These are phyloP conservation scores for Xylariaceae sp. DNA, from an alignment of 2,329 filamentous ascomycete genomes.

Conservation along the genomic window DNA sequence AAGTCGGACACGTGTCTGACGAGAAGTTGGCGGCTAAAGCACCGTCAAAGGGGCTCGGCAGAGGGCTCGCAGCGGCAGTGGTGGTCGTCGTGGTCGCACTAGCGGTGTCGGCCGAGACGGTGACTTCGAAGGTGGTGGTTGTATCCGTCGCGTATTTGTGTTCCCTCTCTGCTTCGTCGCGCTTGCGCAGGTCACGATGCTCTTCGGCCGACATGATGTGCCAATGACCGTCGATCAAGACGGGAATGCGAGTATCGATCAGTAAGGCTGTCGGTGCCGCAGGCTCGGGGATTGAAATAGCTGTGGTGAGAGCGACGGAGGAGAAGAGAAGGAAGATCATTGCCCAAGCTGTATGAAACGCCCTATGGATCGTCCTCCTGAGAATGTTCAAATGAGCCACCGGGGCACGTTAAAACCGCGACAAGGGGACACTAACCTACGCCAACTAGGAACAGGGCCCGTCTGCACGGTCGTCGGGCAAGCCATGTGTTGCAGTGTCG, in stretches of 20 bases:
- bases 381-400: too few species aligned
- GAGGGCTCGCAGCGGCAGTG: slow-evolving; percentile 33
- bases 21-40: slow-evolving; percentile 61
- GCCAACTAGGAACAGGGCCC: too few species aligned
- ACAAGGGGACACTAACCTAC: too few species aligned
- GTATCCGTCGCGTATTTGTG: slow-evolving; percentile 5
- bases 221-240: slow-evolving; percentile 34
- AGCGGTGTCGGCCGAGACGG: slow-evolving; percentile 28
- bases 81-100: slow-evolving; percentile 23
- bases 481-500: too few species aligned
- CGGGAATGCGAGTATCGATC: slow-evolving; percentile 34
- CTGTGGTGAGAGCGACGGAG: slow-evolving; percentile 21
- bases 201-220: slow-evolving; percentile 35
- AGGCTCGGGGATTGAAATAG: slow-evolving; percentile 23
- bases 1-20: slow-evolving; percentile 55
- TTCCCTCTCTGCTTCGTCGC: slow-evolving; percentile 3
- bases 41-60: slow-evolving; percentile 66
- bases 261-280: slow-evolving; percentile 21
- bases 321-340: slow-evolving; percentile 31
- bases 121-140: slow-evolving; percentile 31
- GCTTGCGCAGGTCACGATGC: slow-evolving; percentile 26
- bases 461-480: too few species aligned
- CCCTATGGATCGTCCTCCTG: too few species aligned
- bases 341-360: slow-evolving; percentile 22
- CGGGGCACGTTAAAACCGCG: too few species aligned